A percentile compares a stretch with the other conserved stretches of the same genome.
Evolutionary conservation across 164 flowering plant genomes (phyloP).

Genomic region (Euptelea pleiosperma): DNA sequence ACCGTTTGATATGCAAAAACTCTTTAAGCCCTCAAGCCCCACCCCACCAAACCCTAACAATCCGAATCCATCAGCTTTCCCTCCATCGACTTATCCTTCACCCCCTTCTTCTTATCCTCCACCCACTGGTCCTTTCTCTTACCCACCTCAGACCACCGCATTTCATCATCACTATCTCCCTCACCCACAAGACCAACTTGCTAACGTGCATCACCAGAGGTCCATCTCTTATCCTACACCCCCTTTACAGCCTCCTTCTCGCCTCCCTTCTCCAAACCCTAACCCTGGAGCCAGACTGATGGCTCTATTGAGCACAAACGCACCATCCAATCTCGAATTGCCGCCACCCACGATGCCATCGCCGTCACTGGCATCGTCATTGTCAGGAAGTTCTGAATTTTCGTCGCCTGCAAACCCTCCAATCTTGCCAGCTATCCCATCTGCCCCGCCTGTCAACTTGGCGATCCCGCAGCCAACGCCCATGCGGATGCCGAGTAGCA

Average conservation of each 20-base stretch:
- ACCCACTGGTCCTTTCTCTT: constrained; percentile 25
- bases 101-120: constrained; percentile 22
- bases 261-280: constrained; percentile 29
- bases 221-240: too few relatives aligned
- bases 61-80: too few relatives aligned
- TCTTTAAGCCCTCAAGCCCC: constrained; percentile 44
- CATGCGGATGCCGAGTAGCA: constrained; percentile 55
- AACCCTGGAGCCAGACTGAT: constrained; percentile 47
- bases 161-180: too few relatives aligned
- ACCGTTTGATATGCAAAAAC: constrained; percentile 42
- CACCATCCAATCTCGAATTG: constrained; percentile 27
- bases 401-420: too few relatives aligned
- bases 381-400: too few relatives aligned
- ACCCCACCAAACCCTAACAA: constrained; percentile 22
- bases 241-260: too few relatives aligned
- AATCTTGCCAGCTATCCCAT: constrained; percentile 3
- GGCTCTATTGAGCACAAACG: constrained; percentile 42
- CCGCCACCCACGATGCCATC: constrained; percentile 7
- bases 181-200: too few relatives aligned
- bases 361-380: too few relatives aligned
- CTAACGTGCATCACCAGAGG: too few relatives aligned
- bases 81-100: too few relatives aligned
- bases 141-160: constrained; percentile 35
- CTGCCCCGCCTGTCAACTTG: constrained; percentile 15
- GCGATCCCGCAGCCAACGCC: constrained; percentile 16